These are phyloP conservation scores for Skeletonema menzelii DNA, from an alignment of 108 stramenopile genomes.

Conservation along the genomic window DNA sequence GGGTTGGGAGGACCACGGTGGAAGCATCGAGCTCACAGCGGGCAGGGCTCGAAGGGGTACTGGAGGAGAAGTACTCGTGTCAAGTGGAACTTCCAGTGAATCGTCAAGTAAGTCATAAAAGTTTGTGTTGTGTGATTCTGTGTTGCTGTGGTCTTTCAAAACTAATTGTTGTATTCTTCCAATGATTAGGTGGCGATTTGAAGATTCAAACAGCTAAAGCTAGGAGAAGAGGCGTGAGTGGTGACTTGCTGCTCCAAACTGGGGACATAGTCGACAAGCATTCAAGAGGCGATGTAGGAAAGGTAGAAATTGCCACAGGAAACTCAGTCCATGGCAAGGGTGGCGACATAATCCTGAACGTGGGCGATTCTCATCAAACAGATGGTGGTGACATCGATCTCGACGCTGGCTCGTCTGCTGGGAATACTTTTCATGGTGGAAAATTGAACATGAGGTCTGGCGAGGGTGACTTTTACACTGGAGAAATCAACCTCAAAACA, in stretches of 20 bases:
- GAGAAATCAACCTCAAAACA: slow-evolving; percentile 7
- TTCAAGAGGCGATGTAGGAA: slow-evolving; percentile 4
- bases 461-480: not conserved
- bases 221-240: slow-evolving; percentile 3
- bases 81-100: slow-evolving; percentile 5
- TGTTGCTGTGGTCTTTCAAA: no score
- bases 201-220: slow-evolving; percentile 2
- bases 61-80: slow-evolving; percentile 2
- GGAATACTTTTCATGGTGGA: not conserved
- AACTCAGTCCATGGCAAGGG: not conserved
- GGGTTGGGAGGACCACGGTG: slow-evolving; percentile 11
- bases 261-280: slow-evolving; percentile 17
- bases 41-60: slow-evolving; percentile 16
- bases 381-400: not conserved
- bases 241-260: slow-evolving; percentile 5
- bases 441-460: slow-evolving; percentile 7
- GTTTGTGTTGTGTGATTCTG: not conserved
- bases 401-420: not conserved
- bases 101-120: slow-evolving; percentile 10
- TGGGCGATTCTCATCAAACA: not conserved
- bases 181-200: slow-evolving; percentile 1
- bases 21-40: slow-evolving; percentile 11
- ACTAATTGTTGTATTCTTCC: not conserved
- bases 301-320: not conserved
- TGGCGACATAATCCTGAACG: not conserved